Conservation (phyloP, 1,284 basidiomycete species). For the Athelia sp. region DNA sequence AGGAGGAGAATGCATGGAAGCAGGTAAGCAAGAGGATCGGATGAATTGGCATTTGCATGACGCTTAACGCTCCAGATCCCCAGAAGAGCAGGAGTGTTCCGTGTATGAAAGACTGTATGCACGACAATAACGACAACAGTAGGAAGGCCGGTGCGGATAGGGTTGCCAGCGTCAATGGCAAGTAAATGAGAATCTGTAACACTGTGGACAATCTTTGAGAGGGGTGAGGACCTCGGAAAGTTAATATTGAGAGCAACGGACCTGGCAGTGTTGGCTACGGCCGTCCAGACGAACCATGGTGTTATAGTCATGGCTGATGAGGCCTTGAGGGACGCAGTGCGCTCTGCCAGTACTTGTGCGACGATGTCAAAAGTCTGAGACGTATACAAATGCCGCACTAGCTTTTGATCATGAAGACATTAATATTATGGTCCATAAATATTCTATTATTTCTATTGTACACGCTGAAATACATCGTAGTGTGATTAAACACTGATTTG, state of each 20-base stretch:
- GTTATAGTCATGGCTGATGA: not conserved
- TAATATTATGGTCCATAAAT: too few relatives aligned
- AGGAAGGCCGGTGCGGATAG: constrained; percentile 77
- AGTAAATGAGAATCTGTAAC: constrained; percentile 76
- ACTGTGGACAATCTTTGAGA: constrained; percentile 65
- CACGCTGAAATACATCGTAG: too few relatives aligned
- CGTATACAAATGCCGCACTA: too few relatives aligned
- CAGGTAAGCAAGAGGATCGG: constrained; percentile 74
- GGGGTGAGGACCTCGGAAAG: not conserved
- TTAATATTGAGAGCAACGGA: not conserved
- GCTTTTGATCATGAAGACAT: too few relatives aligned
- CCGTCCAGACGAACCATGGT: constrained; percentile 1
- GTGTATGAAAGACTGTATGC: constrained; percentile 70
- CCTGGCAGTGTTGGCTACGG: not conserved
- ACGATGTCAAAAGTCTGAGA: too few relatives aligned
- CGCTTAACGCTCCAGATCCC: constrained; percentile 56
- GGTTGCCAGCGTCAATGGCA: constrained; percentile 78
- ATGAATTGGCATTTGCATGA: constrained; percentile 77
- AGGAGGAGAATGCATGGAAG: constrained; percentile 72
- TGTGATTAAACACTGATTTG: constrained; percentile 15
- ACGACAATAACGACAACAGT: constrained; percentile 73
- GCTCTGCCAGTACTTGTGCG: too few relatives aligned
- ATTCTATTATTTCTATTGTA: too few relatives aligned
- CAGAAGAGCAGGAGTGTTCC: constrained; percentile 65
- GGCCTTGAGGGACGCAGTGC: too few relatives aligned